Base-by-base conservation (phyloP, 352 stramenopile species). In the Pythium dissimile region DNA sequence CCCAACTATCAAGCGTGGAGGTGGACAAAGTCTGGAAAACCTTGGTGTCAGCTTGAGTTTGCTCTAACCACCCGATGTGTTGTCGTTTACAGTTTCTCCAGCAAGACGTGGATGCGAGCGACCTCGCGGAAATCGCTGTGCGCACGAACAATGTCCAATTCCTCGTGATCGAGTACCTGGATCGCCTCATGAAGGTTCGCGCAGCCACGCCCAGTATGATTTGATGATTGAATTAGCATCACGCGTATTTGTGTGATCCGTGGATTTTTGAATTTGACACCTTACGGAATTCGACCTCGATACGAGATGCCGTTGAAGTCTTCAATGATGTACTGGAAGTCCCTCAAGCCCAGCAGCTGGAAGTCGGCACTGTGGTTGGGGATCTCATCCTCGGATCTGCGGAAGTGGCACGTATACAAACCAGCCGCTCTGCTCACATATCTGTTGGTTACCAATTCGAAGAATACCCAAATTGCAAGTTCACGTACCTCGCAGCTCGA, bases 231-330 rank as follows among this genome's bases (percentile, higher is more conserved):
- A 15, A 15, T 38, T n/a, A 21, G 37, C 34, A 28, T 39, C 37
- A 37, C 31, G n/a, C n/a, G 26, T 35, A 21, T 56, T 23, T 41
- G 9, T 55, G n/a, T 43, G 4, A 41, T 41, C 34, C n/a, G n/a
- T n/a, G n/a, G n/a, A n/a, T n/a, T n/a, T n/a, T n/a, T n/a, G n/a
- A n/a, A n/a, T n/a, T n/a, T n/a, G n/a, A n/a, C n/a, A n/a, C n/a
- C n/a, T 41, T n/a, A 41, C 5, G 50, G 50, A 15, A 58, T 58
- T 9, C 43, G 42, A 4, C 62, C 61, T 21, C 80, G 78, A 46
- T 90, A 90, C 26, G 80, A 91, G 23, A 89, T 78, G 41, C 80
- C 77, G 52, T 90, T 88, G 52, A 88, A 88, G 32, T 88, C 78
- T 47, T 90, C 78, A 23, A 91, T 52, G 12, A 91, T 66, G 45